Conservation (phyloP, 805 yeast species). For the Kodamaea fukazawae region DNA sequence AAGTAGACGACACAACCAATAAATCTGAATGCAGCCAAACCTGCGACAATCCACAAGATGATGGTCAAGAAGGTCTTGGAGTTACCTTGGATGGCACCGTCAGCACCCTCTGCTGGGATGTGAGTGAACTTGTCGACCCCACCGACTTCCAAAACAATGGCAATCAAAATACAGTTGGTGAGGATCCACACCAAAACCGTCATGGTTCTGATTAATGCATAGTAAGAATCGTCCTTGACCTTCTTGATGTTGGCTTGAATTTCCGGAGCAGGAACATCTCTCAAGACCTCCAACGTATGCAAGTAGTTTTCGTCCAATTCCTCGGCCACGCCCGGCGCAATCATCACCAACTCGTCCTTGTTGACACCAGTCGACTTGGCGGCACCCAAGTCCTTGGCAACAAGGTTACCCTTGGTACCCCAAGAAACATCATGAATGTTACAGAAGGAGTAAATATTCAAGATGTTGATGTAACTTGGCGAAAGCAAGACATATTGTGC, state of each 20-base stretch:
- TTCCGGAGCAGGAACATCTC: slow-evolving; percentile 37
- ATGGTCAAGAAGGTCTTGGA: slow-evolving; percentile 74
- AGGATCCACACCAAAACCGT: slow-evolving; percentile 90
- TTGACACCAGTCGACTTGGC: slow-evolving; percentile 57
- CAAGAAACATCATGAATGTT: slow-evolving; percentile 95
- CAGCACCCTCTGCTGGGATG: slow-evolving; percentile 25
- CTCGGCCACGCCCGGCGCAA: slow-evolving; percentile 63
- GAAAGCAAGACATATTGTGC: slow-evolving; percentile 77
- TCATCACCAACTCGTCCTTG: slow-evolving; percentile 40
- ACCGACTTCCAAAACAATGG: slow-evolving; percentile 80
- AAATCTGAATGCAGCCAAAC: slow-evolving; percentile 80
- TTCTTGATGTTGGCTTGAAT: slow-evolving; percentile 24
- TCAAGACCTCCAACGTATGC: slow-evolving; percentile 59
- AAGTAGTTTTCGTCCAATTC: slow-evolving; percentile 77
- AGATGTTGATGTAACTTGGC: slow-evolving; percentile 87
- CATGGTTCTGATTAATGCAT: slow-evolving; percentile 84
- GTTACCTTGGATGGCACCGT: slow-evolving; percentile 37
- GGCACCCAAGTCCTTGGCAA: slow-evolving; percentile 71
- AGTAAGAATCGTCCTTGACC: slow-evolving; percentile 65
- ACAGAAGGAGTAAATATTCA: slow-evolving; percentile 93
- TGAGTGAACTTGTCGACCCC: slow-evolving; percentile 55
- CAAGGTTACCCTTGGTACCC: slow-evolving; percentile 90
- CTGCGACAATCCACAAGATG: slow-evolving; percentile 90
- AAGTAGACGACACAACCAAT: slow-evolving; percentile 69
- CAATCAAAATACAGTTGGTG: slow-evolving; percentile 77